Evolutionary conservation across 2,329 filamentous ascomycete species (phyloP).

Genomic region (Pezicula rhizophila): DNA sequence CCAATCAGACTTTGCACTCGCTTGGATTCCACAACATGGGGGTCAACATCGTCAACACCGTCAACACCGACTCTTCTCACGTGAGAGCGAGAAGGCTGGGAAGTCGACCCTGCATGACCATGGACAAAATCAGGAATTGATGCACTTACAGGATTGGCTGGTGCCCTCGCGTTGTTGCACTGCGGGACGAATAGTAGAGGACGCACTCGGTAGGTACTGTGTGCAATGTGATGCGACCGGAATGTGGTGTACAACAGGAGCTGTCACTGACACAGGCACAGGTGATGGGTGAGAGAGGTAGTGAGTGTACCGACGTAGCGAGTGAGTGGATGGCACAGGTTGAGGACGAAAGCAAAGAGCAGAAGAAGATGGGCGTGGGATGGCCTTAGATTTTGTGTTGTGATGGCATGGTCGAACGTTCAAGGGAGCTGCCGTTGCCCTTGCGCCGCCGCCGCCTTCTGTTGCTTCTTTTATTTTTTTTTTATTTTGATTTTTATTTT

Average conservation of each 20-base stretch:
- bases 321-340: neutral
- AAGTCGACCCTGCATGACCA: conserved; percentile 5
- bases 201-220: neutral
- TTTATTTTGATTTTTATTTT: neutral
- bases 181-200: conserved; percentile 13
- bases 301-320: neutral
- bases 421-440: neutral
- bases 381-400: neutral
- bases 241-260: neutral
- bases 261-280: neutral
- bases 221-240: conserved; percentile 1
- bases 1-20: conserved; percentile 18
- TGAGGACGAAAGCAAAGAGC: too few species aligned
- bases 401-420: neutral
- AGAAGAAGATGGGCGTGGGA: neutral
- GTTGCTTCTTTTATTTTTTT: conserved; percentile 1
- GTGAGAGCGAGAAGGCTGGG: too few species aligned
- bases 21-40: neutral
- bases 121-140: conserved; percentile 7
- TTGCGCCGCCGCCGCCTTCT: neutral
- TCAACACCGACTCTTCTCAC: too few species aligned
- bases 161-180: conserved; percentile 2
- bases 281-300: conserved; percentile 5
- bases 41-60: too few species aligned
- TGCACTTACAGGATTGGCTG: conserved; percentile 9